Evolutionary conservation across 148 eudicot genomes (phyloP).

Genomic region (Rhododendron kiyosumense): DNA sequence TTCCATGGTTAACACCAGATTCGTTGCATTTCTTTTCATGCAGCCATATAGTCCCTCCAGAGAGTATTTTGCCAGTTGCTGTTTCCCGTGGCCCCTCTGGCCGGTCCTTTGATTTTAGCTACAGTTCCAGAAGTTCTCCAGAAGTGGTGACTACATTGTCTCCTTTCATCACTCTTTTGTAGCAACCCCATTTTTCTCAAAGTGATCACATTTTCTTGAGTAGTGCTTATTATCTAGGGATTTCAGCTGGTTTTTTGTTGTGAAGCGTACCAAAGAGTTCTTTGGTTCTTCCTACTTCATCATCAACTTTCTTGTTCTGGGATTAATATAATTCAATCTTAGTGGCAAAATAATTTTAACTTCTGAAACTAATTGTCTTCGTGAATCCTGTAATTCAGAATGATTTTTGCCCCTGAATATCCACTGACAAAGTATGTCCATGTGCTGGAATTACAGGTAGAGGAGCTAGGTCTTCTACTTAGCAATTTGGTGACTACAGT

Average conservation of each 20-base stretch:
- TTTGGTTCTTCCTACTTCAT: background rate
- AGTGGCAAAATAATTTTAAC: background rate
- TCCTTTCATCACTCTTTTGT: background rate
- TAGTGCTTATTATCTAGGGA: background rate
- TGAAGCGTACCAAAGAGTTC: background rate
- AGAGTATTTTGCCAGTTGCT: slow-evolving; percentile 78
- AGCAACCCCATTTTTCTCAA: background rate
- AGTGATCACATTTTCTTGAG: background rate
- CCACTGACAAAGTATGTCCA: slow-evolving; percentile 6
- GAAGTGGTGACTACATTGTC: slow-evolving; percentile 48
- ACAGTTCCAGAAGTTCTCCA: slow-evolving; percentile 58
- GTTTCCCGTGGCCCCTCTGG: slow-evolving; percentile 88
- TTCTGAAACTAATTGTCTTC: background rate
- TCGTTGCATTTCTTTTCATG: slow-evolving; percentile 83
- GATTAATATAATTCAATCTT: background rate
- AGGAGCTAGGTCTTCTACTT: slow-evolving; percentile 82
- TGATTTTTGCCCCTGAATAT: background rate
- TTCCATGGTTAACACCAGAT: slow-evolving; percentile 58
- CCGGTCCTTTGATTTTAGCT: slow-evolving; percentile 78
- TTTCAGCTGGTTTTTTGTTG: background rate
- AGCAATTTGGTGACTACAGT: slow-evolving; percentile 71
- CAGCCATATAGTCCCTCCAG: slow-evolving; percentile 81
- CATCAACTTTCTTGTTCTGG: background rate
- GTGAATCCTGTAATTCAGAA: background rate
- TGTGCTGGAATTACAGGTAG: slow-evolving; percentile 49